Conservation (phyloP, 495 filamentous ascomycete genomes). For the Coniosporium apollinis region DNA sequence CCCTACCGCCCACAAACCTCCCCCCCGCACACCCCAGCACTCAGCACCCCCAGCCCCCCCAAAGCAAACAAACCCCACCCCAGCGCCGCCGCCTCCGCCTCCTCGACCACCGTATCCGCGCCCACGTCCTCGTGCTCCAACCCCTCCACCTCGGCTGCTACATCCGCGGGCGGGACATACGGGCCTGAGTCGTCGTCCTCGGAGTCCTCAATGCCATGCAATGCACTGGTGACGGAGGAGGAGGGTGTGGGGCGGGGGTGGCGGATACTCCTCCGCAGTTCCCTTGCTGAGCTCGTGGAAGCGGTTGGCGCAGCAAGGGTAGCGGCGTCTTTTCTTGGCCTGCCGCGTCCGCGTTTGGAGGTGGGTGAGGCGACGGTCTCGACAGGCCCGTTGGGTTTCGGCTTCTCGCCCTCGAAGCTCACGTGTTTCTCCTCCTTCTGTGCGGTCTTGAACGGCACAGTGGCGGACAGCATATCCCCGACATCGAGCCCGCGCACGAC, state of each 20-base stretch:
- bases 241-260: too few species aligned
- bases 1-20: not conserved
- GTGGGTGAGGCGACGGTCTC: not conserved
- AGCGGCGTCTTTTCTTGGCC: not conserved
- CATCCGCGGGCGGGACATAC: not conserved
- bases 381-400: not conserved
- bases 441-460: constrained; percentile 3
- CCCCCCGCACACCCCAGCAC: not conserved
- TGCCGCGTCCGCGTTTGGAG: not conserved
- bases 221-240: too few species aligned
- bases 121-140: constrained; percentile 1
- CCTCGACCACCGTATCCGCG: not conserved
- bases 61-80: constrained; percentile 1
- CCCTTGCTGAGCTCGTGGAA: too few species aligned
- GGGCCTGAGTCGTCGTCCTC: constrained; percentile 2
- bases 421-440: constrained; percentile 6
- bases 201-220: not conserved
- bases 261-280: too few species aligned
- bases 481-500: constrained; percentile 31
- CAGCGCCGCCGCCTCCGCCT: constrained; percentile 1
- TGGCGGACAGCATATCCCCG: constrained; percentile 19
- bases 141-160: not conserved
- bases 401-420: not conserved
- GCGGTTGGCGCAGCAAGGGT: not conserved
- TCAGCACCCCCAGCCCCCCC: constrained; percentile 1